Conservation (phyloP, 495 filamentous ascomycete species). For the Penicillium verhagenii region DNA sequence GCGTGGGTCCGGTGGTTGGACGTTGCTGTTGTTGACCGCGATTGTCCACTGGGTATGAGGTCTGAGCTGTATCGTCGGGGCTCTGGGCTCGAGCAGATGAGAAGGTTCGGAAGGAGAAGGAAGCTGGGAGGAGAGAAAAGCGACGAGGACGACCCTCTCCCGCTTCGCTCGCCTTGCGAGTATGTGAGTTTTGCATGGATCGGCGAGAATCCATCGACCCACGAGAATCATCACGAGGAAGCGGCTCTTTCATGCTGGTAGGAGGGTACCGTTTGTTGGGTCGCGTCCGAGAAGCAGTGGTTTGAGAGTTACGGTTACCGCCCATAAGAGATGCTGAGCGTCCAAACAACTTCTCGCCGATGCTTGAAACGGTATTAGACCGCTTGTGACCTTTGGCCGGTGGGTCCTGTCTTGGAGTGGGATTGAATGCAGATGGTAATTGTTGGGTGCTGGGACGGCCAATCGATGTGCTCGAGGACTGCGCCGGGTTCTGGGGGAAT, state of each 20-base stretch:
- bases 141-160: constrained; percentile 67
- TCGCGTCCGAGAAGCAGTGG: constrained; percentile 33
- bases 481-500: constrained; percentile 52
- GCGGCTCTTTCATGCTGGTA: constrained; percentile 70
- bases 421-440: constrained; percentile 44
- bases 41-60: constrained; percentile 25
- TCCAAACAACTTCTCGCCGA: constrained; percentile 74
- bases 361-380: constrained; percentile 83
- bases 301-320: constrained; percentile 43
- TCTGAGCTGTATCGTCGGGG: constrained; percentile 37
- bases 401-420: constrained; percentile 44
- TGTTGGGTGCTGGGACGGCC: constrained; percentile 62
- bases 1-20: constrained; percentile 35
- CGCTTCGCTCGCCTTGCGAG: constrained; percentile 79
- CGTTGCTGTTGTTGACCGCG: constrained; percentile 29
- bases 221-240: constrained; percentile 57
- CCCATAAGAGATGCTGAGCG: constrained; percentile 78
- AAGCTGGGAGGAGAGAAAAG: constrained; percentile 75
- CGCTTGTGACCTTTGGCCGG: constrained; percentile 75
- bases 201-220: constrained; percentile 79
- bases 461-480: constrained; percentile 33
- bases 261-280: constrained; percentile 63
- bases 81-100: constrained; percentile 44
- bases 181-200: constrained; percentile 72
- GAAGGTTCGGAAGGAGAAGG: constrained; percentile 64